Evolutionary conservation across 2,329 filamentous ascomycete genomes (phyloP).

Genomic region (Botrytis cinerea): DNA sequence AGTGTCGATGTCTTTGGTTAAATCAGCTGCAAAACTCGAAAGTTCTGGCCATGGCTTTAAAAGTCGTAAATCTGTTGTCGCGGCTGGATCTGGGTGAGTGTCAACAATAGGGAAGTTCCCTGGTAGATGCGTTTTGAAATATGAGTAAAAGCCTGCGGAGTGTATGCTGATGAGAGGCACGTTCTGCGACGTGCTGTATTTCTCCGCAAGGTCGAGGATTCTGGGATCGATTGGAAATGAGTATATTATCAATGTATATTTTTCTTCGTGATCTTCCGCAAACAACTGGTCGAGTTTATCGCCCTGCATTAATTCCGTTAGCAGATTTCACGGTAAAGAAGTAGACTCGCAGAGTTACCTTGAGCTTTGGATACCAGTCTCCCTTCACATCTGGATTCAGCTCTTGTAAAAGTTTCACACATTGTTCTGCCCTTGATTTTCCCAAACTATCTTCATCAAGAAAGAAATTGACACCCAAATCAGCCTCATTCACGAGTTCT

Average conservation of each 20-base stretch:
- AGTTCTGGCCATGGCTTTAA: slow-evolving; percentile 86
- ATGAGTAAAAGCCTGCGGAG: slow-evolving; percentile 89
- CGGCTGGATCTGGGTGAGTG: slow-evolving; percentile 87
- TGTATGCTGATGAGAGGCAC: slow-evolving; percentile 81
- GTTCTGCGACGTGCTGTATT: slow-evolving; percentile 54
- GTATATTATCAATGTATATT: slow-evolving; percentile 62
- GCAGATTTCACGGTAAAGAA: not conserved
- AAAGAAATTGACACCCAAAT: slow-evolving; percentile 97
- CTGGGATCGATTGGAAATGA: slow-evolving; percentile 58
- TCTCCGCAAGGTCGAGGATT: slow-evolving; percentile 52
- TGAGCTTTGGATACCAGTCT: slow-evolving; percentile 59
- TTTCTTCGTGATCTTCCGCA: slow-evolving; percentile 37
- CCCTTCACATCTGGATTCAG: slow-evolving; percentile 91
- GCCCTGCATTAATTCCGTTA: not conserved
- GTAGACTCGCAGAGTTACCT: slow-evolving; percentile 41
- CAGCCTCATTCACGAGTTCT: slow-evolving; percentile 71
- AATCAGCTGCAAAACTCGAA: slow-evolving; percentile 61
- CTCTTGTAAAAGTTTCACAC: slow-evolving; percentile 75
- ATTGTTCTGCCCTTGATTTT: slow-evolving; percentile 75
- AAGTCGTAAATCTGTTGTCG: slow-evolving; percentile 81
- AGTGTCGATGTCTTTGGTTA: slow-evolving; percentile 68
- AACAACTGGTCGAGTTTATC: slow-evolving; percentile 35
- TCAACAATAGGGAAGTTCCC: slow-evolving; percentile 89
- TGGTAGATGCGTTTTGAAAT: slow-evolving; percentile 78
- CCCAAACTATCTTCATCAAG: slow-evolving; percentile 78